A percentile compares a stretch with the other conserved stretches of the same genome.
phyloP scores from a whole-genome alignment of 2,329 filamentous ascomycete species.

The Erysiphe pulchra region DNA sequence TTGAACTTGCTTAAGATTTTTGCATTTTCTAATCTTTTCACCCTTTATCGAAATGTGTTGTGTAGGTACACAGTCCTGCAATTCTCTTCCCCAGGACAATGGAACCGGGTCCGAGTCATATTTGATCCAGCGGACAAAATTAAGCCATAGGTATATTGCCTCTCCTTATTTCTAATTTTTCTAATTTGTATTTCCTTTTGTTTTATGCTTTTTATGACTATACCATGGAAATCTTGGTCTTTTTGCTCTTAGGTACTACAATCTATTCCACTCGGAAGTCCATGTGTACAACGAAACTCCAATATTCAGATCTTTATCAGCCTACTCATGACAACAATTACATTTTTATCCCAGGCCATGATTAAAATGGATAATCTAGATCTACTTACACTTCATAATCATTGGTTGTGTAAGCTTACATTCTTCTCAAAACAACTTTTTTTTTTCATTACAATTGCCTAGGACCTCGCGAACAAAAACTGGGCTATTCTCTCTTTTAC shows the following conservation, averaged over 20 bases:
- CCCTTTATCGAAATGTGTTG: conserved; percentile 11
- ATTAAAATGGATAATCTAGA: too few species aligned
- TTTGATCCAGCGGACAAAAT: conserved; percentile 10
- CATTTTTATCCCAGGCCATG: too few species aligned
- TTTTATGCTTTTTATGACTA: neutral
- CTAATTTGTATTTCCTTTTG: conserved; percentile 4
- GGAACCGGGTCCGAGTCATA: conserved; percentile 11
- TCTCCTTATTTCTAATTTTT: conserved; percentile 6
- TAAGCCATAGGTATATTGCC: conserved; percentile 13
- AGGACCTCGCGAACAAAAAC: too few species aligned
- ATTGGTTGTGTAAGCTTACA: too few species aligned
- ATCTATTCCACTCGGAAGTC: neutral
- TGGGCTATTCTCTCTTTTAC: too few species aligned
- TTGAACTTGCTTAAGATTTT: neutral
- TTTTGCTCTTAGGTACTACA: neutral
- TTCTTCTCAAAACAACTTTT: too few species aligned
- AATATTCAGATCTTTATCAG: neutral
- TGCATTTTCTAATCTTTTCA: neutral
- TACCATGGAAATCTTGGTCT: neutral
- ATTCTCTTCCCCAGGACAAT: conserved; percentile 11
- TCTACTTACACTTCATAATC: too few species aligned
- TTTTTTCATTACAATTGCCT: too few species aligned
- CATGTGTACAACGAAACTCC: neutral
- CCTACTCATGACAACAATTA: neutral
- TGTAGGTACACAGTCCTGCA: conserved; percentile 10